Base-by-base conservation (phyloP, 345 rosid genomes). In the Murraya koenigii region DNA sequence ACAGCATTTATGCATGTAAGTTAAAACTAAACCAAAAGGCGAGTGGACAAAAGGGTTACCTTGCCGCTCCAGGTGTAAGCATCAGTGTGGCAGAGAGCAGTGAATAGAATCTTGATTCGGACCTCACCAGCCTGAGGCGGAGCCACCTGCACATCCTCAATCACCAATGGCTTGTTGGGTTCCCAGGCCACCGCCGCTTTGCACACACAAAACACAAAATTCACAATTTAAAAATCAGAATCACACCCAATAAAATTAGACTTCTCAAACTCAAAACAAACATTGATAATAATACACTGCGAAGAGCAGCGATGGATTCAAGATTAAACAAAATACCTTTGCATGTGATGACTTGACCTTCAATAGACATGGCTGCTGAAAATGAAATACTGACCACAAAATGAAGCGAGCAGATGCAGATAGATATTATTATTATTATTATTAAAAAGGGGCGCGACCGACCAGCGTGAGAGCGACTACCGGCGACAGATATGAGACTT, bases 61-160 rank as follows among this genome's bases (percentile, higher is more conserved):
- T 96, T 94, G 76, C 99, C 99, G 78, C 98, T 90, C 99, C 99
- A 96, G 8, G 99, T 94, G 86, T 96, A 96, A 52, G 97, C 97
- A 79, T 96, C 99, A 71, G 99, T 96, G 80, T 96, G 99, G 78
- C 99, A 96, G 30, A 96, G 94, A 78, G 98, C 99, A 5, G 97
- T 83, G 90, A 85, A 96, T 52, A 92, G 89, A 72, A 96, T 89
- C 91, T 91, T 83, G 87, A 94, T 70, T 75, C 99, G 93, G 78
- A 96, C 98, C 87, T 96, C 99, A 38, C 97, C 97, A 11, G 94
- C 97, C 80, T 96, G 99, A 33, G 99, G 99, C 0, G 97, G 95
- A 79, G 92, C 97, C 61, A 96, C 97, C 84, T 94, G 93, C 0
- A 96, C 97, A 74, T 94, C 98, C 80, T 97, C 98, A 23, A 93